Evolutionary conservation across 2,329 filamentous ascomycete species (phyloP), one percentile per base, ranked within the genome.

Genomic region (Lojkania enalia): DNA sequence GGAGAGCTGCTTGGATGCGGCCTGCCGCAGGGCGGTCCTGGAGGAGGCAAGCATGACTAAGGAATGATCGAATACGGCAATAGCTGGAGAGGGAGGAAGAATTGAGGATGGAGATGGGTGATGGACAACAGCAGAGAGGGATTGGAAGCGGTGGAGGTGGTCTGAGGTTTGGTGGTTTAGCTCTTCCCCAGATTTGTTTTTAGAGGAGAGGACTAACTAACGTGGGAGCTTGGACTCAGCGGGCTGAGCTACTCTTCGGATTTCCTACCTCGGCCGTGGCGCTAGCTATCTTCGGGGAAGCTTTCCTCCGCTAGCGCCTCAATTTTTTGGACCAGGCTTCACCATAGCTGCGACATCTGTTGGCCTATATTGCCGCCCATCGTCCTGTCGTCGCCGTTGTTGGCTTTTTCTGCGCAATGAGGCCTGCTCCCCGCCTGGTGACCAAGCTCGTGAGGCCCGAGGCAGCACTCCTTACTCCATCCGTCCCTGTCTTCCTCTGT

Each of bases 1-100:
- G 36, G 58, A 53, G 49, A 67, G 54, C 48, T 64, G 64, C 61
- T 64, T 66, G 45, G 55, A 51, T 16, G 66, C 63, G 52, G 65
- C 65, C 51, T 69, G 67, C 52, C 70, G 65, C 58, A 70, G 50
- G 25, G 64, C 67, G 48, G 61, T 64, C 52, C 67, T 62, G 42
- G 68, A 69, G 39, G 67, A 66, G 45, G 67, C 56, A 46, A 71
- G 60, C 64, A 70, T 70, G 52, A 31, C 60, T 27, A 15, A 20
- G n/a, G 43, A 32, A 30, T 57, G 33, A 47, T 37, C 41, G 35
- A 42, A 20, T 42, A 37, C 39, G 45, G 35, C 37, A 16, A 41
- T 35, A 30, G 33, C 35, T 33, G 39, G 51, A 41, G 47, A n/a
- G n/a, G n/a, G 47, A 49, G 41, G 48, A 27, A 25, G 40, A 30